Percentiles rank a stretch among this genome's conserved stretches.
These are phyloP conservation scores for Coniferiporia weirii DNA, from an alignment of 1,284 basidiomycete species.

Conservation along the genomic window DNA sequence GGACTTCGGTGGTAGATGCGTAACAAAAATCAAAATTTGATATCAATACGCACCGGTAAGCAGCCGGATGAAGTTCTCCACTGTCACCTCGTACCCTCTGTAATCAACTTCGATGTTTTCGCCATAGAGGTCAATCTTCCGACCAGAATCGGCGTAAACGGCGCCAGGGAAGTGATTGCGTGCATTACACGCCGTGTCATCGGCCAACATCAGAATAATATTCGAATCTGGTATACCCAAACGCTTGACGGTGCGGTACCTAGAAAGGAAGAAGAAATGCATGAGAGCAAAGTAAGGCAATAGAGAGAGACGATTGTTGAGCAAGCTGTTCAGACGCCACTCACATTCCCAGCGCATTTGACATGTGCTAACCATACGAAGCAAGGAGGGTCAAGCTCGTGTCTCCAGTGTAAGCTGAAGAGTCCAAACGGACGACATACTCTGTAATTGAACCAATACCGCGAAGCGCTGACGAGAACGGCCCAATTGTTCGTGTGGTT, in stretches of 20 bases:
- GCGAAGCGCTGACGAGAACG: conserved; percentile 88
- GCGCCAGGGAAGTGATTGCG: conserved; percentile 90
- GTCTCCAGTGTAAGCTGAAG: neutral
- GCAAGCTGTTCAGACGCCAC: conserved; percentile 20
- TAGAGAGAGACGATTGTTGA: neutral
- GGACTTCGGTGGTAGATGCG: too few relatives aligned
- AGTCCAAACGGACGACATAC: conserved; percentile 42
- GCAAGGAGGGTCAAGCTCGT: neutral
- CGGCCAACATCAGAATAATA: conserved; percentile 98
- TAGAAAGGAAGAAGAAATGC: conserved; percentile 27
- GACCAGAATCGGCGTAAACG: conserved; percentile 81
- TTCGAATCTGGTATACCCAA: conserved; percentile 97
- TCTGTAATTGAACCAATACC: conserved; percentile 99
- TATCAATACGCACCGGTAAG: conserved; percentile 63
- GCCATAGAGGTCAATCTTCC: conserved; percentile 87
- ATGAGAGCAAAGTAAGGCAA: neutral
- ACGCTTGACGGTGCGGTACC: conserved; percentile 97
- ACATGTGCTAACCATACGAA: conserved; percentile 74
- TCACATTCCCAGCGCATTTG: conserved; percentile 94
- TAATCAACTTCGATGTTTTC: conserved; percentile 98
- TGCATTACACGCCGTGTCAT: conserved; percentile 92
- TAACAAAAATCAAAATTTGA: neutral
- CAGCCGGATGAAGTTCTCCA: conserved; percentile 91
- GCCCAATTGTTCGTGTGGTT: conserved; percentile 98
- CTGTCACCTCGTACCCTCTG: conserved; percentile 94